Evolutionary conservation across 2,329 filamentous ascomycete species (phyloP).

Genomic region (Cadophora gregata): DNA sequence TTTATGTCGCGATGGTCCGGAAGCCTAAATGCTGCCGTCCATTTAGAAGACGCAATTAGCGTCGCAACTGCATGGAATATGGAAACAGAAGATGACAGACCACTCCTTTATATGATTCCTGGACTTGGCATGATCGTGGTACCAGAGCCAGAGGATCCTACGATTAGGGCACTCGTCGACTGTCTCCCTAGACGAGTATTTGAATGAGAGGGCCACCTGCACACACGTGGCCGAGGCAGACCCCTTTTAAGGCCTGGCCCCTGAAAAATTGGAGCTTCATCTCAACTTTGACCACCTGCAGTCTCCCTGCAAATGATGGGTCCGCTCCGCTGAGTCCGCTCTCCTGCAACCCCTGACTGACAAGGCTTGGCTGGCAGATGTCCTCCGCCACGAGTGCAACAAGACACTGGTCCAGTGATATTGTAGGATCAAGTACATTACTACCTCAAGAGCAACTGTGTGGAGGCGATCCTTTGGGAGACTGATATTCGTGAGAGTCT

Average conservation of each 20-base stretch:
- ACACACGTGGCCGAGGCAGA: background rate
- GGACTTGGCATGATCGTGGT: background rate
- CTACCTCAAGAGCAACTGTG: too few species aligned
- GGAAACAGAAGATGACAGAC: background rate
- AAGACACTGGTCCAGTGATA: too few species aligned
- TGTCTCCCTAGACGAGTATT: background rate
- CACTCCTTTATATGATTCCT: background rate
- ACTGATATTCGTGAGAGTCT: too few species aligned
- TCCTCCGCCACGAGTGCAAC: too few species aligned
- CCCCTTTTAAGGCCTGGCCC: background rate
- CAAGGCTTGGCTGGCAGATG: background rate
- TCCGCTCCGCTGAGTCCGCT: too few species aligned
- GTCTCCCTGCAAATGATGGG: background rate
- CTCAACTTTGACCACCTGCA: background rate
- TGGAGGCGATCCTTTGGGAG: too few species aligned
- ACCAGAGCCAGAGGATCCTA: too few species aligned
- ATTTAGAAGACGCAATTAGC: background rate
- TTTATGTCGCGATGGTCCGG: background rate
- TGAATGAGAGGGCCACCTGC: background rate
- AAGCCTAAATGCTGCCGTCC: background rate
- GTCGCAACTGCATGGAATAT: background rate
- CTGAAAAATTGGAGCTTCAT: slow-evolving; percentile 2
- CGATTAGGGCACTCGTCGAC: too few species aligned
- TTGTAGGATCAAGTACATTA: too few species aligned
- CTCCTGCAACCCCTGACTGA: background rate